These are phyloP conservation scores for Pseudocercospora pini-densiflorae DNA, from an alignment of 2,329 filamentous ascomycete species.

Conservation along the genomic window DNA sequence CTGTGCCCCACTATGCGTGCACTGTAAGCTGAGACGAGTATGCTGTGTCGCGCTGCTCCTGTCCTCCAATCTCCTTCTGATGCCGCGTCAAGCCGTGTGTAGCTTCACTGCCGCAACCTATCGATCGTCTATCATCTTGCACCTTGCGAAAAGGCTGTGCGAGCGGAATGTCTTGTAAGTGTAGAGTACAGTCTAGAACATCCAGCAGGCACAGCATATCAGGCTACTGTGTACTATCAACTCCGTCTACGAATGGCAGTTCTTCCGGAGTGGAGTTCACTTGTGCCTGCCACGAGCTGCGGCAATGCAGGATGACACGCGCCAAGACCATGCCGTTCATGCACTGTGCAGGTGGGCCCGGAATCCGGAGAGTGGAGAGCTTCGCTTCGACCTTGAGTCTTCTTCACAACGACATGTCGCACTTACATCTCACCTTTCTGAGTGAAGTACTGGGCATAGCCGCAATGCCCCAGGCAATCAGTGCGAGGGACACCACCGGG, in stretches of 20 bases:
- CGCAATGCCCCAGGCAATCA: too few species aligned
- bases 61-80: constrained; percentile 1
- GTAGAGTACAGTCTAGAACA: neutral
- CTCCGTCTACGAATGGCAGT: constrained; percentile 1
- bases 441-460: too few species aligned
- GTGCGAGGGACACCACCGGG: too few species aligned
- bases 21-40: constrained; percentile 1
- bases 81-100: neutral
- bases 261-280: neutral
- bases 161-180: neutral
- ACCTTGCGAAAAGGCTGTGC: neutral
- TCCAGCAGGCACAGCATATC: neutral
- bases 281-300: constrained; percentile 1
- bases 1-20: constrained; percentile 7
- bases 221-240: neutral
- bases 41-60: neutral
- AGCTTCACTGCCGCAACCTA: neutral
- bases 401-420: neutral
- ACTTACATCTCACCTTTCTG: neutral
- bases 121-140: neutral
- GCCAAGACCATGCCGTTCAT: neutral
- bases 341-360: too few species aligned
- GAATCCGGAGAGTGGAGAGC: neutral
- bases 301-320: constrained; percentile 1
- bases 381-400: too few species aligned